Evolutionary conservation across 2,329 filamentous ascomycete species (phyloP).

Genomic region (Beauveria sp.): DNA sequence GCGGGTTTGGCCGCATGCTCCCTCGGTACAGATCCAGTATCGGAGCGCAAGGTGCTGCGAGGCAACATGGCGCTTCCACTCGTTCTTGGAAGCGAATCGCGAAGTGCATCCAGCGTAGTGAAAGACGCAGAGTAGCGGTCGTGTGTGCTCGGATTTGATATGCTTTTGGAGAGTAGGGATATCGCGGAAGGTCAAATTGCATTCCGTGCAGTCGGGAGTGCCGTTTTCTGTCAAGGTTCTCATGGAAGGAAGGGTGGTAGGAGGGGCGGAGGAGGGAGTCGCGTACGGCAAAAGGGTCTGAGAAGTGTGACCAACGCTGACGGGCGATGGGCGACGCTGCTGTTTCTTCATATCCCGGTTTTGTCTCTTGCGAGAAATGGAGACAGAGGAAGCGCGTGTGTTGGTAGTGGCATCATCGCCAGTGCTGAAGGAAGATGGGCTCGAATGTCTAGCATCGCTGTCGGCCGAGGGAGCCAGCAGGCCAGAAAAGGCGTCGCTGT

Average conservation of each 20-base stretch:
- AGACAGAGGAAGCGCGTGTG: constrained; percentile 6
- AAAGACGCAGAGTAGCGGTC: constrained; percentile 71
- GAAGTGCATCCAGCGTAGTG: constrained; percentile 65
- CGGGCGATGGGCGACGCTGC: not conserved
- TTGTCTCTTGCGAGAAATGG: constrained; percentile 6
- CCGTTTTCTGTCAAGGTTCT: not conserved
- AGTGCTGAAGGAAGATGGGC: constrained; percentile 10
- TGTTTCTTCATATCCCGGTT: not conserved
- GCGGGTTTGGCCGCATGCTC: constrained; percentile 37
- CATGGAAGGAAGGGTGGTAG: not conserved
- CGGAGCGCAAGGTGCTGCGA: constrained; percentile 71
- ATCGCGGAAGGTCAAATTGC: constrained; percentile 35
- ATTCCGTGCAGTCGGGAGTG: constrained; percentile 11
- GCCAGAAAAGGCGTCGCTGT: constrained; percentile 3
- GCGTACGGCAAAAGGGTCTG: constrained; percentile 3
- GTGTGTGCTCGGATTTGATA: constrained; percentile 45
- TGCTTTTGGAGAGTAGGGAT: constrained; percentile 39
- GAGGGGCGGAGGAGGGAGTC: not conserved
- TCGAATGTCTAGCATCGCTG: constrained; percentile 10
- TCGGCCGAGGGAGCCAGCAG: constrained; percentile 2
- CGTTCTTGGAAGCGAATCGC: constrained; percentile 76
- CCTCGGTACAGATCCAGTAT: constrained; percentile 70
- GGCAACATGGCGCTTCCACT: constrained; percentile 86
- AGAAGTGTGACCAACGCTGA: not conserved
- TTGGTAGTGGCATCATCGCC: constrained; percentile 8